Evolutionary conservation across 139 green algal species (phyloP).

Genomic region (Chlorella sp.): DNA sequence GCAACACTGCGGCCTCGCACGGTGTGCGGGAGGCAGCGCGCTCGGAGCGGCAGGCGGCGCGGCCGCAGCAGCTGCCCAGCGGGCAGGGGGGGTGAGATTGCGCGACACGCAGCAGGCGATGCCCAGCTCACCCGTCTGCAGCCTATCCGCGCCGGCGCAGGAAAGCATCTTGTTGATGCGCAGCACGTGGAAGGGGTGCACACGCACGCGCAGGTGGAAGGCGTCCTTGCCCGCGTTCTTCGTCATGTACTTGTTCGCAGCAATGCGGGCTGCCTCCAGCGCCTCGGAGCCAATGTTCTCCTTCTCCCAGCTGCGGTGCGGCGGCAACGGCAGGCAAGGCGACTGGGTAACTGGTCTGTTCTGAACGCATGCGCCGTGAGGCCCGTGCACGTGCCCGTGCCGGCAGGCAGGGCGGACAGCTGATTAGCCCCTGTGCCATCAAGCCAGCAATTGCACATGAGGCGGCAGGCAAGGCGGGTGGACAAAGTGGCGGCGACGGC

Average conservation of each 20-base stretch:
- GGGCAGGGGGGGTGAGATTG: too few species aligned
- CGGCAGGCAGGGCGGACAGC: neutral
- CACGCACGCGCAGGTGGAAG: slow-evolving; percentile 98
- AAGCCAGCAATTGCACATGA: too few species aligned
- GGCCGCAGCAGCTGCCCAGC: too few species aligned
- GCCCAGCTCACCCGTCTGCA: slow-evolving; percentile 85
- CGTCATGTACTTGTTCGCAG: slow-evolving; percentile 99
- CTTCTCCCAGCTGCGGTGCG: slow-evolving; percentile 86
- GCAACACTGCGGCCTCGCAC: too few species aligned
- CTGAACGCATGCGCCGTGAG: neutral
- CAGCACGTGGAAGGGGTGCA: slow-evolving; percentile 99
- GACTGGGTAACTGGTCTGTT: neutral
- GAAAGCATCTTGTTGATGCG: slow-evolving; percentile 99
- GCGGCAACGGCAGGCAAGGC: neutral
- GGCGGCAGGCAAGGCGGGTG: neutral
- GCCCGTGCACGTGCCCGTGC: neutral
- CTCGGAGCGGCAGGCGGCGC: too few species aligned
- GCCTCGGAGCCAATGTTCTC: slow-evolving; percentile 90
- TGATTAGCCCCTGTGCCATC: too few species aligned
- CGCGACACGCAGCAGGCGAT: too few species aligned
- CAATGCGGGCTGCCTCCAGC: slow-evolving; percentile 97
- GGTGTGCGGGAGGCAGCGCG: too few species aligned
- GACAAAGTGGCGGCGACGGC: too few species aligned
- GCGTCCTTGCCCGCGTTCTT: slow-evolving; percentile 97
- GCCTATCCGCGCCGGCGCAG: slow-evolving; percentile 97